Base-by-base conservation (phyloP, 371 early-diverging fungal genomes). In the Mucor mucedo region DNA sequence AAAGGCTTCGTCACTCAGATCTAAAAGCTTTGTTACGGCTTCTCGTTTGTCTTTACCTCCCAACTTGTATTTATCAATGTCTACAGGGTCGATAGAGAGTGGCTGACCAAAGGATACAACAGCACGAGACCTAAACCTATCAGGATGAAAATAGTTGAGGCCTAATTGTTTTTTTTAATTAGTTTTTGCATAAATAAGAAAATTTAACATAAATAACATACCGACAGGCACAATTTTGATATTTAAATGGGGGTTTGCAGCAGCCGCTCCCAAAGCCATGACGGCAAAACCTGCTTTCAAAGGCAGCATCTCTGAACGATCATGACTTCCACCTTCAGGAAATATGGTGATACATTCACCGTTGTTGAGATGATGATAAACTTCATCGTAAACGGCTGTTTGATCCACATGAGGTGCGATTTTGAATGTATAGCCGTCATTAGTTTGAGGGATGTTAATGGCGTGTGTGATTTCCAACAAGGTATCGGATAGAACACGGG, bases 281-380 rank as follows among this genome's bases (percentile, higher is more conserved):
- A 92, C 78, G 5, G 92, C 84, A 35, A 91, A 89, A n/a, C 93
- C 93, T 61, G 89, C 91, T 85, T 58, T 16, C 3, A 98, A 77
- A 13, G 99, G 99, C 52, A 98, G 72, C 87, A 98, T 88, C 61
- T 96, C 93, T 11, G 95, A 83, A 54, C 97, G 91, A 73, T 98
- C 99, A 74, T 98, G 99, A 60, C 91, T 92, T 9, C 99, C 98
- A 44, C 98, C 98, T 73, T 98, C 99, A 4, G 99, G 99, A 73
- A 98, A 98, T 53, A 98, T 96, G 10, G 97, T 97, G 13, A 98
- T 87, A 64, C 95, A 93, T 48, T 89, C 89, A 33, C 92, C 89
- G 14, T 80, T 74, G 59, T 89, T 82, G 38, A 98, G 76, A 14
- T 89, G 86, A 7, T 84, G 81, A 65, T 90, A 87, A 2, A 98